Evolutionary conservation across 257 asterid species (phyloP).

Genomic region (Fraxinus anomala): DNA sequence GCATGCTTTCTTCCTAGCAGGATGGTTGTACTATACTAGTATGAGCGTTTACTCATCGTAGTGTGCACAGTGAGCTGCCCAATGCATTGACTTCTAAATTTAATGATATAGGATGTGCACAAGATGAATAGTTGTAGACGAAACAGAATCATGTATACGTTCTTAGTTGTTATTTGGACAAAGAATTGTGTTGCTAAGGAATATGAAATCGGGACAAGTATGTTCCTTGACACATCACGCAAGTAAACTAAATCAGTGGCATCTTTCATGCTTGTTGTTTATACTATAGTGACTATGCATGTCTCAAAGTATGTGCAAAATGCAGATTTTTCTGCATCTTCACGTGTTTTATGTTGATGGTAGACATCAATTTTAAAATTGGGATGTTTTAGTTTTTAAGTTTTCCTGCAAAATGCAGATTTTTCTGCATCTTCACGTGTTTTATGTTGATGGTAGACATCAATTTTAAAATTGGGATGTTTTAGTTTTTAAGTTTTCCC

Average conservation of each 20-base stretch:
- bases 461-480: too few species aligned
- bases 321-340: too few species aligned
- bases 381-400: neutral
- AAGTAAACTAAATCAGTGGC: neutral
- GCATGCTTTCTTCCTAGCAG: neutral
- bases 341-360: too few species aligned
- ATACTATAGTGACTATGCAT: neutral
- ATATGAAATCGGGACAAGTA: neutral
- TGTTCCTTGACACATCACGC: neutral
- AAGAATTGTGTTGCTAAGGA: neutral
- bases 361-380: too few species aligned
- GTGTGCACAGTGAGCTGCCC: constrained; percentile 14
- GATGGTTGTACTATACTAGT: neutral
- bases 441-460: too few species aligned
- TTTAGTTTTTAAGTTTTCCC: neutral
- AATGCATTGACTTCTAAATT: neutral
- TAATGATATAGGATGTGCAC: neutral
- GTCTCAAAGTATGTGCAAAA: neutral
- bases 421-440: too few species aligned
- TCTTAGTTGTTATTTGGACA: too few species aligned
- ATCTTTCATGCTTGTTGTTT: neutral
- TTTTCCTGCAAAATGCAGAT: neutral
- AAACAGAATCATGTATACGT: too few species aligned
- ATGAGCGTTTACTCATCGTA: neutral
- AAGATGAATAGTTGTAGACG: neutral